Conservation (phyloP, 2,329 filamentous ascomycete genomes). For the Pestalotiopsis sp. region DNA sequence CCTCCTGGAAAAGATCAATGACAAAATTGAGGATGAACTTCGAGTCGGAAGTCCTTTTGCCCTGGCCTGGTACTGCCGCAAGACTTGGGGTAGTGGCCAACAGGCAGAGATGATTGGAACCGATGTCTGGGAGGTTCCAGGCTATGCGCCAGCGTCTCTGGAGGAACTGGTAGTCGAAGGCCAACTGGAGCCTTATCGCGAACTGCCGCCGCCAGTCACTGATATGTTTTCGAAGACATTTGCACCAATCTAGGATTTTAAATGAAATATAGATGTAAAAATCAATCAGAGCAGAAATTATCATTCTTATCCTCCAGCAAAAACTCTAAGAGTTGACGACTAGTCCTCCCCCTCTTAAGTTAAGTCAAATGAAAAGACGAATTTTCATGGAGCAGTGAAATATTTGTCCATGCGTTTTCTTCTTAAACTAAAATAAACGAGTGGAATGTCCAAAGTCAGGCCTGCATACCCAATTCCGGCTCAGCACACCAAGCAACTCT, state of each 20-base stretch:
- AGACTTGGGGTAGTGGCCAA: constrained; percentile 26
- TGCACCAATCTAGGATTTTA: not conserved
- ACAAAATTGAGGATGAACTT: constrained; percentile 23
- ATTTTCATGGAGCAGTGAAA: too few species aligned
- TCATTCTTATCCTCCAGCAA: too few species aligned
- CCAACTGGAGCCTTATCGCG: constrained; percentile 25
- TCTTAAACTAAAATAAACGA: too few species aligned
- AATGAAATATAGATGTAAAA: too few species aligned
- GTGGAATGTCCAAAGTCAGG: too few species aligned
- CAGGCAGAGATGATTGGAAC: constrained; percentile 19
- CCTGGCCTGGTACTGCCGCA: constrained; percentile 30
- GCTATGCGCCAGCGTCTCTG: constrained; percentile 25
- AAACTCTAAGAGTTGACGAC: too few species aligned
- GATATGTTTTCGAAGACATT: not conserved
- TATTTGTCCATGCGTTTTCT: too few species aligned
- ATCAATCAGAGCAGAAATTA: too few species aligned
- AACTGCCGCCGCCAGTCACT: constrained; percentile 21
- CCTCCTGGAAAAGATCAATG: constrained; percentile 24
- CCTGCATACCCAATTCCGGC: too few species aligned
- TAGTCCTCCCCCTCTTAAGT: too few species aligned
- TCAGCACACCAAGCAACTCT: too few species aligned
- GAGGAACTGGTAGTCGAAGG: constrained; percentile 22
- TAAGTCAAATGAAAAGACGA: too few species aligned
- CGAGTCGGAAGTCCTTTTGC: constrained; percentile 19
- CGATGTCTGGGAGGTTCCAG: constrained; percentile 30